Evolutionary conservation across 768 basidiomycete species (phyloP).

Genomic region (Mycena polygramma): DNA sequence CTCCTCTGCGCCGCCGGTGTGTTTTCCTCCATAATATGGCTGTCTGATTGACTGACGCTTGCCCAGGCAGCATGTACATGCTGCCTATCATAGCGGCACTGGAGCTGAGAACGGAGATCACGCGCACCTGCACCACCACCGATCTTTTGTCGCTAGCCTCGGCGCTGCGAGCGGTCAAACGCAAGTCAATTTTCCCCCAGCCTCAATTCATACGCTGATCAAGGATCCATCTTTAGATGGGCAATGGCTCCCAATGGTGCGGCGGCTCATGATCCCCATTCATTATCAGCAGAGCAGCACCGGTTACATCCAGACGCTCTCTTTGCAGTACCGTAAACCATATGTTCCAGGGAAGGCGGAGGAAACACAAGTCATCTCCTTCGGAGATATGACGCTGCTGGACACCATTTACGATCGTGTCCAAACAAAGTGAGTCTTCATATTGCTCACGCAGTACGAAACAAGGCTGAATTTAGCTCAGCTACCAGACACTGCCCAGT

Average conservation of each 20-base stretch:
- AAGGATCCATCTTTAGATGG: background rate
- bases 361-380: background rate
- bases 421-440: constrained; percentile 4
- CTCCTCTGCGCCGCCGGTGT: background rate
- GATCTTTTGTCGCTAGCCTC: background rate
- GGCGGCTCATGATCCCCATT: constrained; percentile 1
- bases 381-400: background rate
- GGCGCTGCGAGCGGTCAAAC: background rate
- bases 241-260: background rate
- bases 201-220: no score
- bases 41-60: background rate
- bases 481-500: background rate
- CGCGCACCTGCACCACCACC: background rate
- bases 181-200: background rate
- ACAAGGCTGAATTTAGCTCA: background rate
- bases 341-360: background rate
- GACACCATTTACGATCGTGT: background rate
- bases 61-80: background rate
- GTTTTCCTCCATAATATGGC: background rate
- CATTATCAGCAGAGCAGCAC: background rate
- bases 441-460: background rate
- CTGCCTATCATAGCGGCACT: background rate
- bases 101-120: background rate
- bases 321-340: background rate
- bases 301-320: background rate